A percentile compares a stretch with the other conserved stretches of the same genome.
Conservation (phyloP, 306 rosid genomes). For the Castanea sativa region DNA sequence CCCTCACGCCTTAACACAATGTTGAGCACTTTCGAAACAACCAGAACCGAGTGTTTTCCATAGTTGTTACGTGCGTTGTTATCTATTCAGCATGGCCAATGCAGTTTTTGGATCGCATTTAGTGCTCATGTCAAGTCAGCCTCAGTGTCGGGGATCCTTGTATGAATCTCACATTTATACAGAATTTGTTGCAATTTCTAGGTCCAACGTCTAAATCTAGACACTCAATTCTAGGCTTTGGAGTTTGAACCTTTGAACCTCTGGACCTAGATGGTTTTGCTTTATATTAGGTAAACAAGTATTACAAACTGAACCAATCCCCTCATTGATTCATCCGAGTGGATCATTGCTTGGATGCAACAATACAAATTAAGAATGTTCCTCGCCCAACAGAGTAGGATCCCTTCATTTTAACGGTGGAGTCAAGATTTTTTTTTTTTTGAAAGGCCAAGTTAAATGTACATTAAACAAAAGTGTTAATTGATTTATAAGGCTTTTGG, state of each 20-base stretch:
- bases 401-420: too few relatives aligned
- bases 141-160: constrained; percentile 24
- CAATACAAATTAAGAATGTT: neutral
- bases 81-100: constrained; percentile 22
- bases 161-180: neutral
- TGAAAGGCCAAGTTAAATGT: too few relatives aligned
- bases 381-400: too few relatives aligned
- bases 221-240: too few relatives aligned
- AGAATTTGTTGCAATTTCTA: neutral
- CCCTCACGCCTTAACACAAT: constrained; percentile 35
- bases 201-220: too few relatives aligned
- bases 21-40: constrained; percentile 39
- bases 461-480: too few relatives aligned
- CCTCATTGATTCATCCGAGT: constrained; percentile 5
- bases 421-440: too few relatives aligned
- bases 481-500: too few relatives aligned
- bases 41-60: constrained; percentile 20
- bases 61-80: constrained; percentile 2
- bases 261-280: too few relatives aligned
- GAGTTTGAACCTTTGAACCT: too few relatives aligned
- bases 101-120: constrained; percentile 31
- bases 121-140: constrained; percentile 29
- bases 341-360: constrained; percentile 20
- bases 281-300: too few relatives aligned
- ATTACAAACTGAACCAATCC: neutral